These are phyloP conservation scores for Colletotrichum sp. DNA, from an alignment of 2,329 filamentous ascomycete species.

Conservation along the genomic window DNA sequence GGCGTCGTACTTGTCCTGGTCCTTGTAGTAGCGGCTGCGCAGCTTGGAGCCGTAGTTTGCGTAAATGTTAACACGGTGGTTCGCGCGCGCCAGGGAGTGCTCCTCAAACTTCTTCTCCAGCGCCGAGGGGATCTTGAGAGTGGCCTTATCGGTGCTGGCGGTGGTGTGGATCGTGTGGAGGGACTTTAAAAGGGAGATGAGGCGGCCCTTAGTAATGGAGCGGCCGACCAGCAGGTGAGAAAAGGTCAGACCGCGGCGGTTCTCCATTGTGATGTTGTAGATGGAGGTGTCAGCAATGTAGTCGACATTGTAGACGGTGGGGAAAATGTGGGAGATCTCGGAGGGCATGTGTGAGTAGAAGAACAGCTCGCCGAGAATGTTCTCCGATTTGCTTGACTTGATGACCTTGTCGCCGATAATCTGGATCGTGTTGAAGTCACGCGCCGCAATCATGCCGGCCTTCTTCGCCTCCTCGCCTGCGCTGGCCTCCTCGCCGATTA, in stretches of 20 bases:
- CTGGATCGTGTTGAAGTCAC: constrained; percentile 35
- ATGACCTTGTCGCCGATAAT: constrained; percentile 32
- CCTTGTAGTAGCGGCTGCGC: constrained; percentile 24
- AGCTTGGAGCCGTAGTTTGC: constrained; percentile 30
- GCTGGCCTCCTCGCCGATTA: constrained; percentile 16
- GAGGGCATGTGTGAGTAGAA: constrained; percentile 35
- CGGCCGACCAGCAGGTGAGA: constrained; percentile 33
- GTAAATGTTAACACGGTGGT: constrained; percentile 29
- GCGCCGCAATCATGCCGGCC: constrained; percentile 31
- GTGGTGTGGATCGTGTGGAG: constrained; percentile 29
- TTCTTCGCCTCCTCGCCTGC: constrained; percentile 24
- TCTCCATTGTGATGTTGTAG: constrained; percentile 34
- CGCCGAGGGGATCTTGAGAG: constrained; percentile 25
- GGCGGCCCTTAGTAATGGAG: constrained; percentile 32
- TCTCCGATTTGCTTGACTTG: constrained; percentile 34
- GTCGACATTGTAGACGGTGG: constrained; percentile 29
- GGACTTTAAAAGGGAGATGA: constrained; percentile 26
- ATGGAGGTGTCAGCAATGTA: constrained; percentile 28
- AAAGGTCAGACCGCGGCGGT: constrained; percentile 30
- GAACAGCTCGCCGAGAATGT: constrained; percentile 35
- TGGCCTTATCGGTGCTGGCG: constrained; percentile 20
- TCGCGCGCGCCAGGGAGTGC: constrained; percentile 23
- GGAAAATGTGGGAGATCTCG: constrained; percentile 25
- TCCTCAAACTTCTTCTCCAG: constrained; percentile 27
- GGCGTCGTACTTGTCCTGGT: constrained; percentile 26